phyloP scores from a whole-genome alignment of 2,329 filamentous ascomycete genomes.

The Hymenoscyphus fructigenus region DNA sequence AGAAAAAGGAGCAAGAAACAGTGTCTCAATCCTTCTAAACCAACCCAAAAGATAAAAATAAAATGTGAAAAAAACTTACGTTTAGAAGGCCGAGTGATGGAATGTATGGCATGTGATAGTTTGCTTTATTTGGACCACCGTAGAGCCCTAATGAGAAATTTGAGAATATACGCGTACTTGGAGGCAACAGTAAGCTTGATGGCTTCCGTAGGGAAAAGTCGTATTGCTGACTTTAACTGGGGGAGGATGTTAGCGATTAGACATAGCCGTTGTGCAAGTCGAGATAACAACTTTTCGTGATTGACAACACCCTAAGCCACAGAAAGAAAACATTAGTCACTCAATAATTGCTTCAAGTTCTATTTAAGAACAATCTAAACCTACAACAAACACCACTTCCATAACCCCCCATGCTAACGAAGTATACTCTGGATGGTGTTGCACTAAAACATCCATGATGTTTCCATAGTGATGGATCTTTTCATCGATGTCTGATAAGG shows the following conservation, averaged over 20 bases:
- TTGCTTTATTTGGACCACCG: slow-evolving; percentile 21
- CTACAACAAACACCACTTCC: background rate
- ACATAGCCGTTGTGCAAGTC: slow-evolving; percentile 17
- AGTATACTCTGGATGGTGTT: slow-evolving; percentile 19
- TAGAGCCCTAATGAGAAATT: slow-evolving; percentile 16
- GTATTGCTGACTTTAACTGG: slow-evolving; percentile 1
- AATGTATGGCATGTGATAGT: slow-evolving; percentile 9
- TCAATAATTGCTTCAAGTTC: too few relatives aligned
- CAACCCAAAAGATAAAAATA: too few relatives aligned
- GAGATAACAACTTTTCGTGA: slow-evolving; percentile 19
- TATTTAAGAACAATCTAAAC: too few relatives aligned
- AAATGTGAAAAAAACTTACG: too few relatives aligned
- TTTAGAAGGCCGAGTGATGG: slow-evolving; percentile 10
- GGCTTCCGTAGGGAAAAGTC: slow-evolving; percentile 16
- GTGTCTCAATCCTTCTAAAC: too few relatives aligned
- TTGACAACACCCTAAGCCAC: slow-evolving; percentile 19
- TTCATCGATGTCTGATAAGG: slow-evolving; percentile 2
- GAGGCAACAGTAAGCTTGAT: slow-evolving; percentile 16
- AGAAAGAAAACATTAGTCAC: background rate
- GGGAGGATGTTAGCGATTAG: slow-evolving; percentile 19
- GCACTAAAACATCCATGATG: slow-evolving; percentile 9
- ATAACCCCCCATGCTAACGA: slow-evolving; percentile 12
- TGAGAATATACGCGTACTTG: slow-evolving; percentile 18
- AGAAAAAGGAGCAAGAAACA: too few relatives aligned
- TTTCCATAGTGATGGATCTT: slow-evolving; percentile 9